These are phyloP conservation scores for Colletotrichum plurivorum DNA, from an alignment of 2,329 filamentous ascomycete species.

Conservation along the genomic window DNA sequence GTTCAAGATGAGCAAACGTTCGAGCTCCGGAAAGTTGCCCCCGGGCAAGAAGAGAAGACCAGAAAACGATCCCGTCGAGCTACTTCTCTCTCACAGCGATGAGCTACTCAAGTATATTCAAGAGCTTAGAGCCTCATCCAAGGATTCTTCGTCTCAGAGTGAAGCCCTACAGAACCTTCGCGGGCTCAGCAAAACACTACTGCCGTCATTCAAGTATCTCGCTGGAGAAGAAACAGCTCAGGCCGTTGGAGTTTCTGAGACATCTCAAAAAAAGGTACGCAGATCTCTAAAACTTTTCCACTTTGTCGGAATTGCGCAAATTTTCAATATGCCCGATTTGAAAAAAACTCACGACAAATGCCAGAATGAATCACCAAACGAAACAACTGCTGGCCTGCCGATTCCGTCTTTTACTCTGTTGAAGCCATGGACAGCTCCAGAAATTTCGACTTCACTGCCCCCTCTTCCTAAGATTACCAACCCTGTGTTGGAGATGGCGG, in stretches of 20 bases:
- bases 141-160: background rate
- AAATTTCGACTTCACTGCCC: constrained; percentile 65
- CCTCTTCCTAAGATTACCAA: constrained; percentile 74
- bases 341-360: background rate
- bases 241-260: background rate
- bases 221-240: constrained; percentile 12
- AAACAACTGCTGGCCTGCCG: constrained; percentile 5
- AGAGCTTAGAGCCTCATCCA: constrained; percentile 48
- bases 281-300: background rate
- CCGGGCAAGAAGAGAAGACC: constrained; percentile 44
- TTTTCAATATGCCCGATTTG: too few species aligned
- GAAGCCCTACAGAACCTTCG: constrained; percentile 24
- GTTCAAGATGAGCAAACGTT: constrained; percentile 34
- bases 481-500: constrained; percentile 69
- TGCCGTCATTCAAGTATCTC: constrained; percentile 47
- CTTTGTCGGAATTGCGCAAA: too few species aligned
- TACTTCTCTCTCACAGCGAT: constrained; percentile 53
- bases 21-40: constrained; percentile 27
- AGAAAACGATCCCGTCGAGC: constrained; percentile 44
- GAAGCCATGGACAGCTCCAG: constrained; percentile 65
- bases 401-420: constrained; percentile 43
- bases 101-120: constrained; percentile 56
- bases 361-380: background rate
- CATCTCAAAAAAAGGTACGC: constrained; percentile 2
- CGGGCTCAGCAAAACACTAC: constrained; percentile 44